Percentiles rank a stretch among this genome's conserved stretches.
phyloP scores from a whole-genome alignment of 2,329 filamentous ascomycete species.

The Domatiomyces globalis region DNA sequence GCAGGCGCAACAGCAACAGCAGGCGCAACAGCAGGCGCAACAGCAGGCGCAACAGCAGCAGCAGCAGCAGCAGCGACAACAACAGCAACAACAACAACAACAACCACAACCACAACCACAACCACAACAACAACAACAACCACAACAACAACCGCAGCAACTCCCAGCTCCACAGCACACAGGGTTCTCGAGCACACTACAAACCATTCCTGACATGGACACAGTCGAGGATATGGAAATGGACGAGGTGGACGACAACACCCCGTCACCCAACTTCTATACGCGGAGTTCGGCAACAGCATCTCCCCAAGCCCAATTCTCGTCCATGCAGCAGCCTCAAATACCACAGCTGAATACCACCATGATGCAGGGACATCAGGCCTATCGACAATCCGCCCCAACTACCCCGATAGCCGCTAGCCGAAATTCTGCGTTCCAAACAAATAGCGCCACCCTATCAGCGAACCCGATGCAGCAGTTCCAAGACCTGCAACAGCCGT shows the following conservation, averaged over 20 bases:
- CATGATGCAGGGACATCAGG: constrained; percentile 60
- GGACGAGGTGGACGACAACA: constrained; percentile 52
- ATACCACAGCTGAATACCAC: constrained; percentile 66
- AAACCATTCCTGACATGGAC: constrained; percentile 26
- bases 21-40: constrained; percentile 20
- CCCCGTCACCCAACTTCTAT: constrained; percentile 26
- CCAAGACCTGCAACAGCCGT: constrained; percentile 37
- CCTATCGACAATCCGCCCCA: constrained; percentile 70
- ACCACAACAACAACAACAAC: constrained; percentile 16
- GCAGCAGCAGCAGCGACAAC: constrained; percentile 34
- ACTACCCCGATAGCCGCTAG: constrained; percentile 65
- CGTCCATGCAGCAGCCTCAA: constrained; percentile 37
- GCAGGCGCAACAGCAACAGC: constrained; percentile 26
- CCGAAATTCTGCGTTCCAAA: constrained; percentile 48
- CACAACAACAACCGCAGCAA: constrained; percentile 12
- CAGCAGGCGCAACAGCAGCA: constrained; percentile 30
- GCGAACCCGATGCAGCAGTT: constrained; percentile 55
- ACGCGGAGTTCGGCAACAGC: constrained; percentile 52
- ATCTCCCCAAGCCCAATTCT: constrained; percentile 48
- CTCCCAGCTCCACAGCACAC: constrained; percentile 6
- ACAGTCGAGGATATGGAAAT: constrained; percentile 78
- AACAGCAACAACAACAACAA: constrained; percentile 25
- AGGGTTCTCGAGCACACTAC: constrained; percentile 17
- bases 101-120: constrained; percentile 17
- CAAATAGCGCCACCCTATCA: constrained; percentile 83